Evolutionary conservation across 306 rosid genomes (phyloP), one percentile per base, ranked within the genome.

Genomic region (Fagus sylvatica): DNA sequence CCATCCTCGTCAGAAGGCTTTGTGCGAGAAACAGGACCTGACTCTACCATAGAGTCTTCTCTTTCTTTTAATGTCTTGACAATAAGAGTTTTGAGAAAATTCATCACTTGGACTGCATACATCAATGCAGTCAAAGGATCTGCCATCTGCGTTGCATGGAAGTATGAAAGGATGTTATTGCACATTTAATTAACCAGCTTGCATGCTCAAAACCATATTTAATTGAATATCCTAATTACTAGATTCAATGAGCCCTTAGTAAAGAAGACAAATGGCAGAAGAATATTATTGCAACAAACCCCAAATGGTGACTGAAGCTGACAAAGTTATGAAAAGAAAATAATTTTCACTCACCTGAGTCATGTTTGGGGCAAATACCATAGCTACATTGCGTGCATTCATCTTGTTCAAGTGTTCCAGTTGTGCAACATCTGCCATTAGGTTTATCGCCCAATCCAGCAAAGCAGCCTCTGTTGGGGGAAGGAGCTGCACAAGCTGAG

Each of bases 291-390:
- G 32, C 65, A 57, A 28, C 46, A 28, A 43, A 2, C 22, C 30
- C 39, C 6, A 16, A n/a, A 12, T 42, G 48, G 43, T 12, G 34
- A 65, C 39, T 39, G 22, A 32, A 60, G 4, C 19, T 60, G 67
- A 32, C 16, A 60, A n/a, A n/a, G n/a, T 55, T 32, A 34, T 46
- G 4, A 70, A 33, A 69, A 33, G 49, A 43, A 65, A n/a, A 80
- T 65, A 57, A 77, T 73, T 76, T 75, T 72, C 61, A 79, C 94
- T 93, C 83, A 96, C 99, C 17, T 93, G 89, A 81, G 98, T 96
- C 99, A 96, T 96, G 85, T 96, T 96, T 6, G 99, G 99, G 10
- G 98, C 99, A 79, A 96, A 96, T 17, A 96, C 99, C 99, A 96
- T 96, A 71, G 99, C 99, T 67, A 96, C 68, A 75, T 96, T 96